Percentiles rank a stretch among this genome's conserved stretches.
These are phyloP conservation scores for Penicilliopsis zonata DNA, from an alignment of 495 filamentous ascomycete species.

Conservation along the genomic window DNA sequence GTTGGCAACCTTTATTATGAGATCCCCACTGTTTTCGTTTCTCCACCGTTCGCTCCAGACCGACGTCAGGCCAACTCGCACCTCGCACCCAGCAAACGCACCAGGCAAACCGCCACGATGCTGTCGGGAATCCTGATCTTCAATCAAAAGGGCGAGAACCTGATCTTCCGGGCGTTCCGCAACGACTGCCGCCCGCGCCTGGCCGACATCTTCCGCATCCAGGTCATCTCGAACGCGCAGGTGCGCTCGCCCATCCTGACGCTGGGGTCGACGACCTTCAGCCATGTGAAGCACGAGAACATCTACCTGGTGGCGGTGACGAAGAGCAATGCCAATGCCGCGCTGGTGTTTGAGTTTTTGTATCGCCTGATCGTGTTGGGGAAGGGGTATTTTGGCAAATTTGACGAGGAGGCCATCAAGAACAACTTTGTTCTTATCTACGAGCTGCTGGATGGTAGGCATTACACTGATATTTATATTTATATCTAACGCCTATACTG, in stretches of 20 bases:
- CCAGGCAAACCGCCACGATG: constrained; percentile 49
- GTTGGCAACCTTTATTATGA: too few relatives aligned
- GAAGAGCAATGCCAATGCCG: constrained; percentile 99
- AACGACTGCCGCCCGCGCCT: constrained; percentile 94
- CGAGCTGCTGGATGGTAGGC: constrained; percentile 85
- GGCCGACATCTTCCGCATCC: constrained; percentile 98
- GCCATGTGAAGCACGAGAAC: constrained; percentile 99
- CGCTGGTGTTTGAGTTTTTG: constrained; percentile 95
- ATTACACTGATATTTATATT: background rate
- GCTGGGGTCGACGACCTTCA: constrained; percentile 94
- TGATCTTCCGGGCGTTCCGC: constrained; percentile 97
- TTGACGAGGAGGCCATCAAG: constrained; percentile 99
- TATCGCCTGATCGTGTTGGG: constrained; percentile 85
- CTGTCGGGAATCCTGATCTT: constrained; percentile 94
- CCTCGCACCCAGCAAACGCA: too few relatives aligned
- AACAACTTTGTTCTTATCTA: constrained; percentile 99
- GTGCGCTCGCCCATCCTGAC: constrained; percentile 97
- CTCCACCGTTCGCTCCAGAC: too few relatives aligned
- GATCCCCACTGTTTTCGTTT: too few relatives aligned
- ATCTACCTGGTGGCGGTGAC: constrained; percentile 97
- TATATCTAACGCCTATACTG: constrained; percentile 1
- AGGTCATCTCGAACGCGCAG: constrained; percentile 97
- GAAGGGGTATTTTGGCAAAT: constrained; percentile 95
- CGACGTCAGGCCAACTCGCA: too few relatives aligned
- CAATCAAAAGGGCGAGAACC: constrained; percentile 99